Evolutionary conservation across 257 asterid species (phyloP), one percentile per base, ranked within the genome.

Genomic region (Leptodermis oblonga): DNA sequence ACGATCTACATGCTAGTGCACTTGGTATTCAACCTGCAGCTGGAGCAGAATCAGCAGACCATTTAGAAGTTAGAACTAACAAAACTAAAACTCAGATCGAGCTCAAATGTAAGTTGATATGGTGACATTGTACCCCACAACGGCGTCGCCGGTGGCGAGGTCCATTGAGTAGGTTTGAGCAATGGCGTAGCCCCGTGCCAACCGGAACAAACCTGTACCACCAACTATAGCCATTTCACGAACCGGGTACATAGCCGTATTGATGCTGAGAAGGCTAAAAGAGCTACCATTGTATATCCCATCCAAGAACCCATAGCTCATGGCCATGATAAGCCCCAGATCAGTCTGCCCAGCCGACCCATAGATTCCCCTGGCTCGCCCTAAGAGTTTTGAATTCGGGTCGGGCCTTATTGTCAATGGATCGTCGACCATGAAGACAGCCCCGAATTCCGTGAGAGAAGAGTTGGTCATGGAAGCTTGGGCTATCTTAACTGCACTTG

Each of bases 181-280:
- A 2, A 90, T 68, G 10, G 92, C 96, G 34, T 82, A 90, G 9
- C 97, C 97, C 0, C 90, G 88, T 0, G 88, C 95, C 75, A 90
- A 33, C 54, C 97, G 81, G 58, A 90, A 90, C 42, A 89, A 85
- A 1, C 97, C 96, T 15, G 97, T 89, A 4, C 96, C 96, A 1
- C 97, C 97, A 0, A 89, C 96, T 0, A 92, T 76, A 0, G 97
- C 81, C 96, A 92, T 82, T 76, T 92, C 97, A 20, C 97, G 88
- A 11, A 76, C 83, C 41, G 81, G 76, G 1, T 86, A 59, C 69
- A 39, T 0, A 0, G 58, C 88, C 39, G 76, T 82, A 70, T 92
- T 92, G 10, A 81, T 66, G 18, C 97, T 80, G 1, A 92, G 80
- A 42, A 89, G 80, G 73, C 95, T 92, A 31, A 92, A 89, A 0